Evolutionary conservation across 1,284 basidiomycete species (phyloP), one percentile per base, ranked within the genome.

Genomic region (Leccinum angustisporum): DNA sequence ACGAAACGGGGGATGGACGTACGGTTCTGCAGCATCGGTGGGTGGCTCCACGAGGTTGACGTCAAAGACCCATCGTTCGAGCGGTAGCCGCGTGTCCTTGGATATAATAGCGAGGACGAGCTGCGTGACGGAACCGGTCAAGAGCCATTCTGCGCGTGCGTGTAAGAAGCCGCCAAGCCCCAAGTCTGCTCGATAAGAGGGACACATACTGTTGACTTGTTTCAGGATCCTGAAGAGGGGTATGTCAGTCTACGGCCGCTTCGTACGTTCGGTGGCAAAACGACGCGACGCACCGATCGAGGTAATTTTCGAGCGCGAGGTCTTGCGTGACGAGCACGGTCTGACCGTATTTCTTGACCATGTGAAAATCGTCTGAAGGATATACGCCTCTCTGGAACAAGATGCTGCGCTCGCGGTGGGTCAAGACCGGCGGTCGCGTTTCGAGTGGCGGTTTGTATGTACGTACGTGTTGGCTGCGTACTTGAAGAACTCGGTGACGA

Each of bases 401-500:
- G 70, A 99, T 98, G 31, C 56, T 56, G 13, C 33, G 9, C 2
- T 5, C 18, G 16, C 10, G 1, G 11, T 8, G 21, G 27, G 25
- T 51, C 16, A 51, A 27, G 14, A 21, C 18, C 43, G 34, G 21
- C 4, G 33, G 18, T 54, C 27, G n/a, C 18, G 33, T 13, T 25
- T 55, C 9, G 25, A 40, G 54, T 40, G 21, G 54, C n/a, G 6
- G 11, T 5, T 40, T 10, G 27, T 21, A 4, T 18, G 46, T 16
- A 81, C 91, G 65, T 71, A 95, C 94, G 90, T 93, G 80, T 97
- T 97, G 66, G 96, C 94, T 25, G 93, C 91, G 77, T 95, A 99
- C 80, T 97, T 96, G 84, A 99, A 98, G 82, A 99, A 98, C 73
- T 99, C 97, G 14, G 95, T 97, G 60, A 99, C 96, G n/a, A 98